A percentile compares a stretch with the other conserved stretches of the same genome.
These are phyloP conservation scores for Euphorbia pulcherrima DNA, from an alignment of 345 rosid genomes.

Conservation along the genomic window DNA sequence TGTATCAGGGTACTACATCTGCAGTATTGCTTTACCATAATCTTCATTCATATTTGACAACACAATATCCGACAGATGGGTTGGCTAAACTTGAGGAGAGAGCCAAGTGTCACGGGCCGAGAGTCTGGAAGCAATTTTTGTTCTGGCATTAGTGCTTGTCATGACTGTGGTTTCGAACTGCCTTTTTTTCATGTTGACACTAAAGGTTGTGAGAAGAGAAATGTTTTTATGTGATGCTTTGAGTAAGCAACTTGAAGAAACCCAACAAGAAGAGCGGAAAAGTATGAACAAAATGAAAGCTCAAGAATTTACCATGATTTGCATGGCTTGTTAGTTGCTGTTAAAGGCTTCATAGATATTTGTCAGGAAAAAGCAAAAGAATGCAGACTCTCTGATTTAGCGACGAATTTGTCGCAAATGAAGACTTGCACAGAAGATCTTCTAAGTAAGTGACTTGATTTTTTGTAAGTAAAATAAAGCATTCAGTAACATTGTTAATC, in stretches of 20 bases:
- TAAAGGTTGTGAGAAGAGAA: constrained; percentile 40
- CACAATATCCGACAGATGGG: constrained; percentile 13
- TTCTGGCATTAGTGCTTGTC: constrained; percentile 23
- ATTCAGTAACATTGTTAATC: neutral
- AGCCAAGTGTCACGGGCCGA: too few species aligned
- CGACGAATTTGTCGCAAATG: constrained; percentile 18
- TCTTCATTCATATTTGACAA: too few species aligned
- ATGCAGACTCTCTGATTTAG: constrained; percentile 13
- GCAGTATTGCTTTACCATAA: too few species aligned
- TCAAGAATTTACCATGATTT: constrained; percentile 33
- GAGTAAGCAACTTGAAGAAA: constrained; percentile 40
- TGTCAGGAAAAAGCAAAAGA: constrained; percentile 19
- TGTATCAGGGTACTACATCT: too few species aligned
- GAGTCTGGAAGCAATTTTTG: constrained; percentile 1
- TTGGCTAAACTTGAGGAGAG: constrained; percentile 13
- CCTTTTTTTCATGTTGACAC: constrained; percentile 25
- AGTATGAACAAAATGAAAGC: constrained; percentile 40
- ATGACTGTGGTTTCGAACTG: constrained; percentile 14
- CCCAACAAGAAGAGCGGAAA: constrained; percentile 49
- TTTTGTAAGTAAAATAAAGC: neutral
- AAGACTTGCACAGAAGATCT: constrained; percentile 23
- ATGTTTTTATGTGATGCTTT: constrained; percentile 37
- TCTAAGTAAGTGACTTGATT: too few species aligned
- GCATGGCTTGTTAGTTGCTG: constrained; percentile 17
- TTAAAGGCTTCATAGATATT: constrained; percentile 22